phyloP scores from a whole-genome alignment of 257 asterid species.

The Cinchona pubescens region DNA sequence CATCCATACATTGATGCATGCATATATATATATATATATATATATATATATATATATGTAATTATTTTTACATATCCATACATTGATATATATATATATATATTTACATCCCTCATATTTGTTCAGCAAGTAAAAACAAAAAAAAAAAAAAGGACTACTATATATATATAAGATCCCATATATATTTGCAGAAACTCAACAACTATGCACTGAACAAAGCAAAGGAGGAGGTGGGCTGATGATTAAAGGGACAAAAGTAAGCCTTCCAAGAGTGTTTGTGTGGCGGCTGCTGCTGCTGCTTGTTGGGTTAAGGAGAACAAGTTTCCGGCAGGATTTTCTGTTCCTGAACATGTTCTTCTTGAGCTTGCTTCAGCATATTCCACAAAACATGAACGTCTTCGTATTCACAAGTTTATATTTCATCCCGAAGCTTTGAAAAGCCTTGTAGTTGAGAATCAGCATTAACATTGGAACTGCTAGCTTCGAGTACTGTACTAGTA shows the following conservation, averaged over 20 bases:
- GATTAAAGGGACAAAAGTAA: neutral
- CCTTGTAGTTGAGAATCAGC: neutral
- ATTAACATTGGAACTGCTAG: neutral
- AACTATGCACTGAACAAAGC: neutral
- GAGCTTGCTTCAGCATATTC: neutral
- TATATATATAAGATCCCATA: neutral
- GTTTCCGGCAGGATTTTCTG: neutral
- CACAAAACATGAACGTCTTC: constrained; percentile 1
- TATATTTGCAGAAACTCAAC: neutral
- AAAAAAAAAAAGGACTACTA: neutral
- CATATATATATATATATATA: too few relatives aligned
- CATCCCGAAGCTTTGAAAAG: neutral
- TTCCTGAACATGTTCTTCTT: neutral
- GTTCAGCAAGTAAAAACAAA: neutral
- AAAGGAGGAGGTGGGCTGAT: neutral
- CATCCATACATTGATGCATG: neutral
- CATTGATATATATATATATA: too few relatives aligned
- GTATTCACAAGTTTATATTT: neutral
- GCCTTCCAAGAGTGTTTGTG: neutral
- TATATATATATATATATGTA: too few relatives aligned
- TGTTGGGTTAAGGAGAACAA: neutral
- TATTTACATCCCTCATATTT: neutral
- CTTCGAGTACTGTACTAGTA: neutral
- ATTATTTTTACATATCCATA: too few relatives aligned
- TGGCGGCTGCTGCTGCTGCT: neutral